Evolutionary conservation across 805 yeast genomes (phyloP).

Genomic region (Kregervanrija fluxuum): DNA sequence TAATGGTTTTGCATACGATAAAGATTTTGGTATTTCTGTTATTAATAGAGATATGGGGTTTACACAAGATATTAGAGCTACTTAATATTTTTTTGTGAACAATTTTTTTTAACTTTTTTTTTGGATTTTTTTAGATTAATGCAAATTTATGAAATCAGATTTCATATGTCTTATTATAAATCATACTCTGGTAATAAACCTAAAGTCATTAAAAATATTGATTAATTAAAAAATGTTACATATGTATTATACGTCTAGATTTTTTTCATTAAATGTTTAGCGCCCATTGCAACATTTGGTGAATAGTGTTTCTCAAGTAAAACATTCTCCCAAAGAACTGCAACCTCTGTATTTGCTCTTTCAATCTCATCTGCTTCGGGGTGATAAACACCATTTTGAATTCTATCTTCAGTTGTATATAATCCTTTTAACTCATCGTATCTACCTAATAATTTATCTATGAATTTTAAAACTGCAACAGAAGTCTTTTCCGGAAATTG

Average conservation of each 20-base stretch:
- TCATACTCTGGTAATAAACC: no score
- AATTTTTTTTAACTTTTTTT: background rate
- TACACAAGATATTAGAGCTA: background rate
- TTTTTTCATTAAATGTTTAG: conserved; percentile 33
- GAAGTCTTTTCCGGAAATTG: conserved; percentile 87
- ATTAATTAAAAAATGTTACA: no score
- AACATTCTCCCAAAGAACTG: conserved; percentile 84
- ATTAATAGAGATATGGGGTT: background rate
- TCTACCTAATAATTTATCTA: conserved; percentile 67
- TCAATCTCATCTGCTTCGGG: conserved; percentile 61
- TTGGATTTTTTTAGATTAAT: background rate
- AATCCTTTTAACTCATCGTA: conserved; percentile 68
- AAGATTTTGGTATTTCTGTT: conserved; percentile 1
- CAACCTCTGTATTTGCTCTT: conserved; percentile 79
- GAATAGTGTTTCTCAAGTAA: conserved; percentile 76
- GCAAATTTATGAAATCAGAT: background rate
- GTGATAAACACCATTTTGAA: conserved; percentile 71
- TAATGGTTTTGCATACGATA: conserved; percentile 1
- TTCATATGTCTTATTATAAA: background rate
- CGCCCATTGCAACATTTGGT: conserved; percentile 71
- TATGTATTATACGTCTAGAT: background rate
- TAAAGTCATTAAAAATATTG: no score
- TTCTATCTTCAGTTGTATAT: conserved; percentile 82
- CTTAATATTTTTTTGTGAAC: no score
- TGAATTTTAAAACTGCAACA: conserved; percentile 66